Evolutionary conservation across 208 protist species (phyloP).

Genomic region (Leishmania guyanensis): DNA sequence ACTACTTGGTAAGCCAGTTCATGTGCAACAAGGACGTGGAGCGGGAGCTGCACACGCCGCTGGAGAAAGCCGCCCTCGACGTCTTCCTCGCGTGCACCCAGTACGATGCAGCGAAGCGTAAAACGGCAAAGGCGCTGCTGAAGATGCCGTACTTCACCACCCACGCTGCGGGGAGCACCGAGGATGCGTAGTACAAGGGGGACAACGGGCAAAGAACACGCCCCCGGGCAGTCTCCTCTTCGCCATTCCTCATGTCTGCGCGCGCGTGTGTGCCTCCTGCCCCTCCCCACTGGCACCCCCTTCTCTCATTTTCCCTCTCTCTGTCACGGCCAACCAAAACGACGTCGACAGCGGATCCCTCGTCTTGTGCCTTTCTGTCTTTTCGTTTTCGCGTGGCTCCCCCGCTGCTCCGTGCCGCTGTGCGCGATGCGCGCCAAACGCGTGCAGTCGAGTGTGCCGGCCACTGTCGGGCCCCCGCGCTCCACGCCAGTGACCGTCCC

Average conservation of each 20-base stretch:
- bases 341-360: too few relatives aligned
- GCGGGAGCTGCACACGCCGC: conserved; percentile 26
- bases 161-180: neutral
- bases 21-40: conserved; percentile 37
- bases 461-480: too few relatives aligned
- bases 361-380: too few relatives aligned
- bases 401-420: too few relatives aligned
- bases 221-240: neutral
- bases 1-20: conserved; percentile 46
- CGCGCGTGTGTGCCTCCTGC: neutral
- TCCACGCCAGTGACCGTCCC: too few relatives aligned
- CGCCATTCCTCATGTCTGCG: neutral
- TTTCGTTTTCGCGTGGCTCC: too few relatives aligned
- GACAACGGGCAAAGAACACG: neutral
- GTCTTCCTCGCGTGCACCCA: conserved; percentile 55
- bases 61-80: conserved; percentile 39
- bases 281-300: neutral
- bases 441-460: too few relatives aligned
- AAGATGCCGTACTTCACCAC: conserved; percentile 49
- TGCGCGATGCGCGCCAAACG: too few relatives aligned
- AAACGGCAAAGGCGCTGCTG: conserved; percentile 55
- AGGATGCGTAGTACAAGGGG: neutral
- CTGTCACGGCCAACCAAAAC: too few relatives aligned
- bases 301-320: neutral
- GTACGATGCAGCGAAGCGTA: conserved; percentile 37